A percentile compares a stretch with the other conserved stretches of the same genome.
Conservation (phyloP, 768 basidiomycete species). For the Boletus rufocinnamomeus region DNA sequence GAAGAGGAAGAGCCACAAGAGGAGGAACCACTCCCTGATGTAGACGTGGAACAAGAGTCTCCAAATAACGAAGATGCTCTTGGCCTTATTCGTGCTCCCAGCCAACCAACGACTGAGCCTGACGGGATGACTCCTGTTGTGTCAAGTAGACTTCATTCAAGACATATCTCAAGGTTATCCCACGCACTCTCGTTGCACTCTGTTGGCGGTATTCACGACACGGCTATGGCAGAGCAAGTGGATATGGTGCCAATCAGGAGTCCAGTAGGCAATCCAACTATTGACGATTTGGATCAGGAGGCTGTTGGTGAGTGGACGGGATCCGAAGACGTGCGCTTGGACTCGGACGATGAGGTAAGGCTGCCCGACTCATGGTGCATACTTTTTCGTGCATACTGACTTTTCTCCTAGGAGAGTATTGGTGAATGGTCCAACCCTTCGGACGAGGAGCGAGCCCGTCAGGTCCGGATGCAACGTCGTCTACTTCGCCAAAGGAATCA, state of each 20-base stretch:
- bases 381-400: conserved; percentile 11
- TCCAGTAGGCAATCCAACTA: conserved; percentile 33
- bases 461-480: conserved; percentile 63
- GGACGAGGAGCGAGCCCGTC: conserved; percentile 82
- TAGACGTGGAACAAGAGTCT: conserved; percentile 40
- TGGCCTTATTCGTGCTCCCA: conserved; percentile 22
- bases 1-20: conserved; percentile 71
- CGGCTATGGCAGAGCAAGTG: conserved; percentile 27
- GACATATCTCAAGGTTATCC: conserved; percentile 68
- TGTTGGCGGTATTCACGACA: conserved; percentile 53
- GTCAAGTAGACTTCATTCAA: conserved; percentile 60
- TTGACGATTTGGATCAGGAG: conserved; percentile 40
- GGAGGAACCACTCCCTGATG: conserved; percentile 37
- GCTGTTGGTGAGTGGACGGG: conserved; percentile 78
- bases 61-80: conserved; percentile 38
- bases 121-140: conserved; percentile 49
- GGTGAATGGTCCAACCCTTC: conserved; percentile 92
- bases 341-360: conserved; percentile 70
- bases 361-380: neutral
- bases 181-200: conserved; percentile 67
- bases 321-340: conserved; percentile 65
- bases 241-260: conserved; percentile 36
- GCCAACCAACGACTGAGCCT: conserved; percentile 34
- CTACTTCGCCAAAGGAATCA: conserved; percentile 49
- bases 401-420: conserved; percentile 59